Base-by-base conservation (phyloP, 345 rosid genomes). In the Populus alba region DNA sequence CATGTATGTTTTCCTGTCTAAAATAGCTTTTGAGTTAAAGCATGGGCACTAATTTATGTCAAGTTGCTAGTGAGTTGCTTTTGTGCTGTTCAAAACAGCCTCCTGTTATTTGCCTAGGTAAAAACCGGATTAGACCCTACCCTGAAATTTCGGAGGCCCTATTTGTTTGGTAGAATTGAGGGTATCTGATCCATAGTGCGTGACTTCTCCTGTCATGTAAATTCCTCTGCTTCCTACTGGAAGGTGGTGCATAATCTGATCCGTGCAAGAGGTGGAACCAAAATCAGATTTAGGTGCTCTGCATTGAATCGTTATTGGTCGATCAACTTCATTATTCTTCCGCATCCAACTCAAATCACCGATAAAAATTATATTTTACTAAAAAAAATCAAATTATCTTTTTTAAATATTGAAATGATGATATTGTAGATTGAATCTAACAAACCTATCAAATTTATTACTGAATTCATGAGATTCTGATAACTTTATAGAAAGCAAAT, bases 351-450 rank as follows among this genome's bases (percentile, higher is more conserved):
- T 3, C 1, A 37, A 1, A 4, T 37, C 1, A 38, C 1, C 0
- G 10, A 7, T 38, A 7, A 38, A 37, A 7, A 38, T 0, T 38
- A 38, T 0, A 39, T 2, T 1, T 39, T 0, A 39, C 10, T 39
- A 8, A 39, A 39, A 39, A 8, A 0, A 7, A 1, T 39, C 0
- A 39, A 8, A 0, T 1, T 1, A 39, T 8, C 0, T 8, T 8
- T 39, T 39, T 8, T 0, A 39, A 7, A 0, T 33, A 39, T 39
- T 39, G 0, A 39, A 39, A 39, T 0, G 3, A 8, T 39, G 8
- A 39, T 2, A 39, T 8, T 0, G 8, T 39, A 39, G 2, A 8
- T 39, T 39, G 11, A 39, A 39, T 8, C 0, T 8, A 39, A 39
- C 1, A 0, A 1, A 39, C 2, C 0, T 8, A 2, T 39, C 0